Conservation (phyloP, 495 filamentous ascomycete species). For the Xylaria venustula region DNA sequence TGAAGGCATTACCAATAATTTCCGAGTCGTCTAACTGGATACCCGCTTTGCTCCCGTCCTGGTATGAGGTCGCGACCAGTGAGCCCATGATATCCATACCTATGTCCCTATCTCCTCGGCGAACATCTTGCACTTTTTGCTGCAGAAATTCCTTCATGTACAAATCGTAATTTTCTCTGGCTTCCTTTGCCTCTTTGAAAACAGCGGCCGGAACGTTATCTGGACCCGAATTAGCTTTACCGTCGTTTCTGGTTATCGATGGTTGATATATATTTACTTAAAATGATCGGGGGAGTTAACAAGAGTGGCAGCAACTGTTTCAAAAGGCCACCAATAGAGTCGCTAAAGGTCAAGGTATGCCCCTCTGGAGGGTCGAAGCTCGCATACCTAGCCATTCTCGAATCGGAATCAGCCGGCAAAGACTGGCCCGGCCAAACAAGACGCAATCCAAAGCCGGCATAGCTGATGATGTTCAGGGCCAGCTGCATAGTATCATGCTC, state of each 20-base stretch:
- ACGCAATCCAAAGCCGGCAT: conserved; percentile 62
- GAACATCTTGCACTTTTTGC: conserved; percentile 52
- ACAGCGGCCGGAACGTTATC: conserved; percentile 50
- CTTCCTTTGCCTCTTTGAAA: conserved; percentile 44
- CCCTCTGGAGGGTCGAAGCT: conserved; percentile 46
- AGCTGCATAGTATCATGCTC: conserved; percentile 61
- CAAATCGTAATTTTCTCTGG: conserved; percentile 58
- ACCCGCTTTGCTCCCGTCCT: conserved; percentile 15
- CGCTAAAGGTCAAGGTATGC: conserved; percentile 59
- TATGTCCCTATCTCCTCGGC: conserved; percentile 40
- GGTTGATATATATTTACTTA: conserved; percentile 23
- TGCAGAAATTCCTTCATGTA: conserved; percentile 65
- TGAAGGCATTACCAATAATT: conserved; percentile 69
- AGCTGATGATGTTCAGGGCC: conserved; percentile 66
- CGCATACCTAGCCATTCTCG: conserved; percentile 41
- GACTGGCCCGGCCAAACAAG: conserved; percentile 56
- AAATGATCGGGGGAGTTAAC: conserved; percentile 46
- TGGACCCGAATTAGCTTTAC: neutral
- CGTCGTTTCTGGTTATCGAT: neutral
- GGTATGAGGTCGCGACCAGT: conserved; percentile 48
- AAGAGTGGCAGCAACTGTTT: conserved; percentile 55
- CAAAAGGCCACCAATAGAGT: conserved; percentile 51
- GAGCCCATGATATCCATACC: conserved; percentile 67
- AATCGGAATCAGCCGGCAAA: conserved; percentile 36
- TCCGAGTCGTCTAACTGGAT: conserved; percentile 52